Base-by-base conservation (phyloP, 192 early-diverging fungal species). In the Coemansia sp. region DNA sequence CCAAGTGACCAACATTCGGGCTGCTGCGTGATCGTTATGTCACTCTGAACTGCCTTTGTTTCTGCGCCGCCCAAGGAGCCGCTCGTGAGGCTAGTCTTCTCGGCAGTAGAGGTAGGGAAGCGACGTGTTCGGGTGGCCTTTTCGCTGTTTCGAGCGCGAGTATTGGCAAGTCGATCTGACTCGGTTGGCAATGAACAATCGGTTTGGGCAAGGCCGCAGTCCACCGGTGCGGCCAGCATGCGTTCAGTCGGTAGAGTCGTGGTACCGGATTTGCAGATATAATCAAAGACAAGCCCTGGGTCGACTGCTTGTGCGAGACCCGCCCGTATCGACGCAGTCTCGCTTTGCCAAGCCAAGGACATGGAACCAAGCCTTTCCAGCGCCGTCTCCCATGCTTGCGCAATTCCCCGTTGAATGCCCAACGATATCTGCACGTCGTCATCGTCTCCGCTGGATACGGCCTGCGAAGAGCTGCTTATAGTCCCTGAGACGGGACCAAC, bases 351-450 rank as follows among this genome's bases (percentile, higher is more conserved):
- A 3, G 62, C 72, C 1, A 76, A 56, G 2, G 72, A 76, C 17
- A 76, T 15, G 8, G 61, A 59, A 17, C 72, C 72, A 1, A 76
- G 57, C 25, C 42, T 64, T 5, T 54, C 54, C n/a, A 76, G 34
- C 3, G 60, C 72, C 3, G 56, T 32, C 9, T 37, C 51, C 72
- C 72, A 76, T 1, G 53, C 72, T 5, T 45, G 55, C 35, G 42
- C 57, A 38, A 76, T 36, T 4, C 65, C 50, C 2, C 34, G 27
- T 46, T 68, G 53, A 19, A 76, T 37, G 4, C 62, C 72, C 14
- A 76, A 55, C 19, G 65, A 64, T 57, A 76, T 62, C n/a, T 68
- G 48, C 18, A 68, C 61, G 35, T 58, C 56, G 15, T 67, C 70
- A 4, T 67, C 70, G 35, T 8, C 7, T 19, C 21, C 36, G 43